phyloP scores from a whole-genome alignment of 768 basidiomycete genomes.

The Collybiopsis luxurians region DNA sequence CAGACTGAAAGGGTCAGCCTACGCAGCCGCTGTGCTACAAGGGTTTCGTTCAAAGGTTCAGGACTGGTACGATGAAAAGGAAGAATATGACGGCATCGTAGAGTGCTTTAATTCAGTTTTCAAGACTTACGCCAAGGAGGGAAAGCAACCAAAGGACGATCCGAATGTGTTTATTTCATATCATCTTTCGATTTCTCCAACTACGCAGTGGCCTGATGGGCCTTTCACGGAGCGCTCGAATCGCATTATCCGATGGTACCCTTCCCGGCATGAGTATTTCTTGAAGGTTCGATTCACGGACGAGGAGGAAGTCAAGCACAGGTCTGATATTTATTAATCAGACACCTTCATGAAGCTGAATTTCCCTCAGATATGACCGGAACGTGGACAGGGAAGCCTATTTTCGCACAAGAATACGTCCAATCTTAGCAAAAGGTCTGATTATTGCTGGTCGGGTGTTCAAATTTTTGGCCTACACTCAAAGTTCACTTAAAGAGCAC shows the following conservation, averaged over 20 bases:
- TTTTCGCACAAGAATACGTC: slow-evolving; percentile 45
- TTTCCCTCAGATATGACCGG: slow-evolving; percentile 12
- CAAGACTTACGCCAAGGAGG: slow-evolving; percentile 16
- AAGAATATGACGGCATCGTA: slow-evolving; percentile 10
- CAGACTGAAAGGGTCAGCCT: not conserved
- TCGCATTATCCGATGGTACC: slow-evolving; percentile 54
- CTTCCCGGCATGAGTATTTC: slow-evolving; percentile 48
- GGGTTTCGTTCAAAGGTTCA: slow-evolving; percentile 28
- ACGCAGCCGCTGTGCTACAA: slow-evolving; percentile 31
- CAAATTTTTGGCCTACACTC: slow-evolving; percentile 68
- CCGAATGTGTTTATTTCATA: slow-evolving; percentile 38
- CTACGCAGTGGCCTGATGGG: slow-evolving; percentile 48
- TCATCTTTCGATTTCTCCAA: slow-evolving; percentile 54
- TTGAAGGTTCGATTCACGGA: slow-evolving; percentile 62
- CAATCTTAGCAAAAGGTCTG: slow-evolving; percentile 42
- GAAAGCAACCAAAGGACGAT: slow-evolving; percentile 28
- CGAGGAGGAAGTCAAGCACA: slow-evolving; percentile 34
- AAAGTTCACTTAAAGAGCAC: slow-evolving; percentile 67
- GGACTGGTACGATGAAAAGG: slow-evolving; percentile 19
- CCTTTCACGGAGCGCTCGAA: slow-evolving; percentile 62
- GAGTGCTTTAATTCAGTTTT: not conserved
- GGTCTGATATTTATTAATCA: not conserved
- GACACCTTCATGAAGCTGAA: slow-evolving; percentile 38
- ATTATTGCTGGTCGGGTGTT: slow-evolving; percentile 53
- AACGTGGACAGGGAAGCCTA: slow-evolving; percentile 26